phyloP scores from a whole-genome alignment of 106 monocot species.

The Dactylorhiza incarnata region DNA sequence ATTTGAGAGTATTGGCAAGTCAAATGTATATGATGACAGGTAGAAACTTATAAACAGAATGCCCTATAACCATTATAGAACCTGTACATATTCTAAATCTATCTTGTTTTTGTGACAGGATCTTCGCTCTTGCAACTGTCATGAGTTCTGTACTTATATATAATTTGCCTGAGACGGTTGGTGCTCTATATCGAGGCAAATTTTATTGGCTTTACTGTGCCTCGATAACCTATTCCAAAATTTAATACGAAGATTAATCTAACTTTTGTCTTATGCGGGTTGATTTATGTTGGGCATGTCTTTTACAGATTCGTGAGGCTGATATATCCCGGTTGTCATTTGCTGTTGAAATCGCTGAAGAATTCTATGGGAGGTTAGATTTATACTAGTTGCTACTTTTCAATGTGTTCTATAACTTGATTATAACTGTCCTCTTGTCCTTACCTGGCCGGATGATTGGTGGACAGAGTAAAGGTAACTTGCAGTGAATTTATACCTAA shows the following conservation, averaged over 20 bases:
- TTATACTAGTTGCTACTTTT: constrained; percentile 8
- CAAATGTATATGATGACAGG: constrained; percentile 99
- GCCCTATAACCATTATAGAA: background rate
- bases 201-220: constrained; percentile 8
- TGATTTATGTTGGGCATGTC: constrained; percentile 2
- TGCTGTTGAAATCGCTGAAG: constrained; percentile 99
- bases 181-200: constrained; percentile 22
- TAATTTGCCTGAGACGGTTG: constrained; percentile 81
- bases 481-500: background rate
- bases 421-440: constrained; percentile 23
- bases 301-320: constrained; percentile 74
- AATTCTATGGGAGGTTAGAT: constrained; percentile 92
- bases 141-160: constrained; percentile 81
- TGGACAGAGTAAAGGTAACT: constrained; percentile 80
- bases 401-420: background rate
- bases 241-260: background rate
- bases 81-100: background rate
- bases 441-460: constrained; percentile 11
- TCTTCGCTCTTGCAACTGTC: constrained; percentile 96
- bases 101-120: constrained; percentile 33
- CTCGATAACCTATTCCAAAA: constrained; percentile 12
- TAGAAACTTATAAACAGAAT: constrained; percentile 8
- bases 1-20: constrained; percentile 99
- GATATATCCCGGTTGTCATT: constrained; percentile 89
- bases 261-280: background rate